Evolutionary conservation across 148 eudicot species (phyloP).

Genomic region (Tetragonia tetragonoides): DNA sequence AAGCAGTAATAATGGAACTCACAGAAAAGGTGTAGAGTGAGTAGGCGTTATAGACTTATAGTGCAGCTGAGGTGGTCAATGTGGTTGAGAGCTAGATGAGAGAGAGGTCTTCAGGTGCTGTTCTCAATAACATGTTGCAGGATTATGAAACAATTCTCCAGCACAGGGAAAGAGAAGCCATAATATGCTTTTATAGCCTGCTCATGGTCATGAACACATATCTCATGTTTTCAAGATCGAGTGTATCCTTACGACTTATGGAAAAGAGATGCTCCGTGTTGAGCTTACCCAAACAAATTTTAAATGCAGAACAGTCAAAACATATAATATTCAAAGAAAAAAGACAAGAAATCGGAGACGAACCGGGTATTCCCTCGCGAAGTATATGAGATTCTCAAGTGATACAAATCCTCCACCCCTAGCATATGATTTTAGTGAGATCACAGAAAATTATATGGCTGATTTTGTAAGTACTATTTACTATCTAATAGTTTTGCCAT

Average conservation of each 20-base stretch:
- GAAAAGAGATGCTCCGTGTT: neutral
- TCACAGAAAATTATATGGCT: slow-evolving; percentile 2
- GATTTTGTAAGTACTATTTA: slow-evolving; percentile 4
- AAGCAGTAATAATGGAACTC: neutral
- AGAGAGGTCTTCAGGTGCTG: neutral
- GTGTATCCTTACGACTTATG: neutral
- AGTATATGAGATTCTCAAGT: slow-evolving; percentile 89
- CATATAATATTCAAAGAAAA: neutral
- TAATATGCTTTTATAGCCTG: neutral
- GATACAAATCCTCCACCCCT: slow-evolving; percentile 98
- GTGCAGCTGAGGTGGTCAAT: neutral
- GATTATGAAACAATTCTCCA: neutral
- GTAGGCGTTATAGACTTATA: neutral
- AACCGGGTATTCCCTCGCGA: slow-evolving; percentile 82
- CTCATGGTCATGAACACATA: neutral
- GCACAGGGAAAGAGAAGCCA: neutral
- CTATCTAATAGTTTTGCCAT: neutral
- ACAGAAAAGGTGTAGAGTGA: too few species aligned
- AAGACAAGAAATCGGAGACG: slow-evolving; percentile 30
- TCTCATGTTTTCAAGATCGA: slow-evolving; percentile 5
- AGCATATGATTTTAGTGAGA: slow-evolving; percentile 23
- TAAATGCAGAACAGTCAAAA: slow-evolving; percentile 6
- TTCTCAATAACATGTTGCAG: neutral
- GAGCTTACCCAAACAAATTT: neutral
- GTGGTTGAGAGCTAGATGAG: neutral